Conservation (phyloP, 495 filamentous ascomycete species). For the Tuber microsphaerosporum region DNA sequence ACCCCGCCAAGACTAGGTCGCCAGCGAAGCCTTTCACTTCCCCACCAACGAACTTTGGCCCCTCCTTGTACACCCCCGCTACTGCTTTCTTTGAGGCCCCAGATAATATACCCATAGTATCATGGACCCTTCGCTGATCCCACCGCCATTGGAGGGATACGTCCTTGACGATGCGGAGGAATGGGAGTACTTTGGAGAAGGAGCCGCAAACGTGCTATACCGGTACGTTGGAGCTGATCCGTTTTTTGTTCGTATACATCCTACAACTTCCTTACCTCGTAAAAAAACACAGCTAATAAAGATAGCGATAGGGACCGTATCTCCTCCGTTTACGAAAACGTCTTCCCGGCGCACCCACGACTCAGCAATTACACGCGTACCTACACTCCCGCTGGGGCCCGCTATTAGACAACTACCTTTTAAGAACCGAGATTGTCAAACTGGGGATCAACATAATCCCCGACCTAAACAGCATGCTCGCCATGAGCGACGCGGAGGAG, state of each 20-base stretch:
- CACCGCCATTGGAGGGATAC: conserved; percentile 29
- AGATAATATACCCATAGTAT: not conserved
- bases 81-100: not conserved
- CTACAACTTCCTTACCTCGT: conserved; percentile 6
- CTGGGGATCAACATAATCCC: conserved; percentile 29
- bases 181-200: conserved; percentile 47
- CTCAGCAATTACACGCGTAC: conserved; percentile 32
- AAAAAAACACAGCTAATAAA: not conserved
- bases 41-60: not conserved
- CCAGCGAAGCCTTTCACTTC: conserved; percentile 16
- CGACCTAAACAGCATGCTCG: conserved; percentile 27
- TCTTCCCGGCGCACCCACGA: conserved; percentile 37
- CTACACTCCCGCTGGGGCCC: conserved; percentile 36
- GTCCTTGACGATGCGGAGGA: conserved; percentile 35
- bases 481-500: conserved; percentile 13
- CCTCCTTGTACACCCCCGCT: not conserved
- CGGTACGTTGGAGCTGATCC: conserved; percentile 46
- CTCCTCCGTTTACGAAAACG: conserved; percentile 40
- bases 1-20: conserved; percentile 24
- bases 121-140: conserved; percentile 20
- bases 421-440: conserved; percentile 35
- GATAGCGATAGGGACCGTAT: conserved; percentile 25
- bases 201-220: conserved; percentile 61
- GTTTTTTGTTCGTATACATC: conserved; percentile 39
- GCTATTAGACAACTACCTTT: conserved; percentile 32